phyloP scores from a whole-genome alignment of 768 basidiomycete species.

The button mushroom (Agaricus bisporus) region DNA sequence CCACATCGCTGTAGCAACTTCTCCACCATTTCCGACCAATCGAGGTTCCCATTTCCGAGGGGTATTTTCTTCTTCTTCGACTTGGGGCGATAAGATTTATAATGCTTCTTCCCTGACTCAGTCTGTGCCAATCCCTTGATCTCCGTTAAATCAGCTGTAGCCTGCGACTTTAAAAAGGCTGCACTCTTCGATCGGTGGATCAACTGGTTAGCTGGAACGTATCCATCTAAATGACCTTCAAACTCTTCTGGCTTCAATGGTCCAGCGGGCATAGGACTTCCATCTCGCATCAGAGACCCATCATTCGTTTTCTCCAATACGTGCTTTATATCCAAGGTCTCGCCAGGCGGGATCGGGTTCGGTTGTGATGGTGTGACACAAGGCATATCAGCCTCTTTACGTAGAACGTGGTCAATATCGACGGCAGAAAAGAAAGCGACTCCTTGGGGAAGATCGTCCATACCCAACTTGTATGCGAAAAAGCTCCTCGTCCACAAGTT shows the following conservation, averaged over 20 bases:
- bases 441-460: constrained; percentile 93
- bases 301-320: constrained; percentile 64
- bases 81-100: constrained; percentile 23
- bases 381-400: constrained; percentile 95
- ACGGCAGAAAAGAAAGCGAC: constrained; percentile 98
- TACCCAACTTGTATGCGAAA: constrained; percentile 89
- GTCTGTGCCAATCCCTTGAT: constrained; percentile 62
- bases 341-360: constrained; percentile 76
- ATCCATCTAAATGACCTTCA: constrained; percentile 39
- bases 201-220: constrained; percentile 53
- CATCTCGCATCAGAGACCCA: constrained; percentile 60
- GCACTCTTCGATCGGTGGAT: constrained; percentile 57
- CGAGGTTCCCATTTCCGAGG: constrained; percentile 34
- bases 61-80: constrained; percentile 18
- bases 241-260: constrained; percentile 9
- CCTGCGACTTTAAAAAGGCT: constrained; percentile 73
- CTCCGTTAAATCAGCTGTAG: constrained; percentile 64
- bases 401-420: constrained; percentile 82
- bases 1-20: constrained; percentile 16
- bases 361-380: constrained; percentile 94
- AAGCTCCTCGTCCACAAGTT: constrained; percentile 92
- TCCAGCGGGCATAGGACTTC: constrained; percentile 40
- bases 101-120: constrained; percentile 33
- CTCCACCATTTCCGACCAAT: constrained; percentile 37
- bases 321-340: constrained; percentile 67